A percentile compares a stretch with the other conserved stretches of the same genome.
These are phyloP conservation scores for Hibiscus mutabilis DNA, from an alignment of 345 rosid species.

Conservation along the genomic window DNA sequence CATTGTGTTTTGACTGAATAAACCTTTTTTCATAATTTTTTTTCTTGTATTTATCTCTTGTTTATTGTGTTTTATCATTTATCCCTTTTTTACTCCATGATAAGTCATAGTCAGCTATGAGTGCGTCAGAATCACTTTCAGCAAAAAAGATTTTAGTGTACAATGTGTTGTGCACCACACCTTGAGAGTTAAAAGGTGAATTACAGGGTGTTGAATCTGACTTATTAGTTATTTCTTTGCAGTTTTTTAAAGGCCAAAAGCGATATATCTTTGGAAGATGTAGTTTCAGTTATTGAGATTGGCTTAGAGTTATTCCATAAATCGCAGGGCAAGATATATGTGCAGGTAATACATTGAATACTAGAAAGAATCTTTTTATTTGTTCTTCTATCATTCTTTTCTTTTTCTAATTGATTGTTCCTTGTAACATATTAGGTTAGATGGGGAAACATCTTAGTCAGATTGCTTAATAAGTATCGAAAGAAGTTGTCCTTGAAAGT, in stretches of 20 bases:
- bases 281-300: constrained; percentile 49
- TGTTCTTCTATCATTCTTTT: constrained; percentile 3
- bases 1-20: too few species aligned
- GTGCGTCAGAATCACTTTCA: neutral
- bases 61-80: neutral
- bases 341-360: constrained; percentile 48
- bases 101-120: neutral
- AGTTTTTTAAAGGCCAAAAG: constrained; percentile 92
- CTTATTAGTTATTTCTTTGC: constrained; percentile 18
- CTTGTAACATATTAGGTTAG: constrained; percentile 57
- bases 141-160: neutral
- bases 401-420: constrained; percentile 15
- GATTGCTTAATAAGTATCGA: constrained; percentile 66
- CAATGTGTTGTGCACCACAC: neutral
- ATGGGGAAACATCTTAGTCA: constrained; percentile 84
- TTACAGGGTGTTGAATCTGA: neutral
- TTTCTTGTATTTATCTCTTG: too few species aligned
- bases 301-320: constrained; percentile 68
- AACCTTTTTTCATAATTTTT: too few species aligned
- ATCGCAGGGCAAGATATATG: constrained; percentile 71
- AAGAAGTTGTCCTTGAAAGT: constrained; percentile 69
- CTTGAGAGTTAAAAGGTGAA: neutral
- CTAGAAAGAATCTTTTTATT: constrained; percentile 12
- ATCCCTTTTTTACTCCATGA: neutral
- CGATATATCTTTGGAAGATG: constrained; percentile 72